A percentile compares a stretch with the other conserved stretches of the same genome.
These are phyloP conservation scores for Coemansia furcata DNA, from an alignment of 192 early-diverging fungal genomes.

Conservation along the genomic window DNA sequence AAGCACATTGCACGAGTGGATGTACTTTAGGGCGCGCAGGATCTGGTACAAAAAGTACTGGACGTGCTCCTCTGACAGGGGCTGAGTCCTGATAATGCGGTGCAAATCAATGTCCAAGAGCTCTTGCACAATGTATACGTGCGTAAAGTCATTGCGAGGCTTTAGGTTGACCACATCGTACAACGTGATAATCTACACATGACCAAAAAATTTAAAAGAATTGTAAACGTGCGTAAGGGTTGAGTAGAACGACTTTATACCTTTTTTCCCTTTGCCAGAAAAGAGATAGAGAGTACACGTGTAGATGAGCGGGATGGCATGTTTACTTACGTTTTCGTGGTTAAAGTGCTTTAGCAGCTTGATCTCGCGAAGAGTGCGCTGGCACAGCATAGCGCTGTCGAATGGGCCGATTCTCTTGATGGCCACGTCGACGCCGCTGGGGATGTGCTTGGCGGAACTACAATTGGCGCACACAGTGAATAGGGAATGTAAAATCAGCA, in stretches of 20 bases:
- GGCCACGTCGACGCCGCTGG: conserved; percentile 81
- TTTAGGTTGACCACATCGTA: conserved; percentile 52
- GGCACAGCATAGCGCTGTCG: conserved; percentile 81
- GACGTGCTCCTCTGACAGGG: conserved; percentile 81
- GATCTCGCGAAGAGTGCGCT: conserved; percentile 79
- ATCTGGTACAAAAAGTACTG: conserved; percentile 93
- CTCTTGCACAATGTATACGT: conserved; percentile 64
- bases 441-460: conserved; percentile 80
- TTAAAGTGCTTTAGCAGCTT: conserved; percentile 83
- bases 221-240: neutral
- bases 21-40: conserved; percentile 85
- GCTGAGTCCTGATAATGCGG: conserved; percentile 84
- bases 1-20: conserved; percentile 90
- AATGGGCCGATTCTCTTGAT: conserved; percentile 90
- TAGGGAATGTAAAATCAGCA: neutral
- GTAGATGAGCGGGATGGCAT: neutral
- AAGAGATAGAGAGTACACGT: neutral
- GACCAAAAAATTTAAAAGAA: neutral
- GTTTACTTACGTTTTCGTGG: conserved; percentile 59
- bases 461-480: conserved; percentile 4
- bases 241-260: neutral
- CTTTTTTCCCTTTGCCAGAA: neutral
- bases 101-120: conserved; percentile 90
- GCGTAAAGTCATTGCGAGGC: conserved; percentile 47
- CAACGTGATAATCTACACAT: conserved; percentile 47